Conservation (phyloP, 2,329 filamentous ascomycete genomes). For the Calcarisporium arbuscula region DNA sequence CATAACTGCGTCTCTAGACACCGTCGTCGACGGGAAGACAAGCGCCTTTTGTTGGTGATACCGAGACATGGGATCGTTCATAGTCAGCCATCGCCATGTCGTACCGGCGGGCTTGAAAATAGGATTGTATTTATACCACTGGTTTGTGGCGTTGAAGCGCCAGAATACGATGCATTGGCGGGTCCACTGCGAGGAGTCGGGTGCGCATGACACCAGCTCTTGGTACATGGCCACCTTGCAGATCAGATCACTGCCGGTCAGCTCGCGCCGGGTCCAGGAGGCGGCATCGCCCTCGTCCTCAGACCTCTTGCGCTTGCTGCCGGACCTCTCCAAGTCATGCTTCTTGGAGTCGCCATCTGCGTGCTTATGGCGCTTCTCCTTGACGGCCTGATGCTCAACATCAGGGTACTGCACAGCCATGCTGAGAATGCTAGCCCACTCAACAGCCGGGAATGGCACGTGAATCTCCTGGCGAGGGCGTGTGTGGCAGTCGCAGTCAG, state of each 20-base stretch:
- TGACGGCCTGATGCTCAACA: slow-evolving; percentile 31
- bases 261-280: slow-evolving; percentile 31
- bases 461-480: slow-evolving; percentile 42
- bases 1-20: slow-evolving; percentile 41
- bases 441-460: slow-evolving; percentile 51
- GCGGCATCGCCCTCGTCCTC: slow-evolving; percentile 35
- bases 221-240: slow-evolving; percentile 61
- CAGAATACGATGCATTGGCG: slow-evolving; percentile 57
- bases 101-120: slow-evolving; percentile 47
- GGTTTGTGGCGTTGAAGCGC: slow-evolving; percentile 51
- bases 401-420: slow-evolving; percentile 47
- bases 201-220: slow-evolving; percentile 53
- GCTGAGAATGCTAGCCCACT: slow-evolving; percentile 54
- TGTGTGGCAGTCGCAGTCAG: slow-evolving; percentile 45
- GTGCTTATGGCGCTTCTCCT: slow-evolving; percentile 28
- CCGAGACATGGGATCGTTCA: slow-evolving; percentile 53
- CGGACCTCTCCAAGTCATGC: slow-evolving; percentile 24
- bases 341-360: slow-evolving; percentile 28
- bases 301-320: slow-evolving; percentile 33
- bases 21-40: slow-evolving; percentile 26
- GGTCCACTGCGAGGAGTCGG: slow-evolving; percentile 42
- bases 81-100: slow-evolving; percentile 56
- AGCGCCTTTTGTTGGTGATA: slow-evolving; percentile 47
- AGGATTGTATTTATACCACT: slow-evolving; percentile 43
- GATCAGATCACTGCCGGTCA: slow-evolving; percentile 49